Base-by-base conservation (phyloP, 2,329 filamentous ascomycete species). In the Hymenoscyphus infarciens region DNA sequence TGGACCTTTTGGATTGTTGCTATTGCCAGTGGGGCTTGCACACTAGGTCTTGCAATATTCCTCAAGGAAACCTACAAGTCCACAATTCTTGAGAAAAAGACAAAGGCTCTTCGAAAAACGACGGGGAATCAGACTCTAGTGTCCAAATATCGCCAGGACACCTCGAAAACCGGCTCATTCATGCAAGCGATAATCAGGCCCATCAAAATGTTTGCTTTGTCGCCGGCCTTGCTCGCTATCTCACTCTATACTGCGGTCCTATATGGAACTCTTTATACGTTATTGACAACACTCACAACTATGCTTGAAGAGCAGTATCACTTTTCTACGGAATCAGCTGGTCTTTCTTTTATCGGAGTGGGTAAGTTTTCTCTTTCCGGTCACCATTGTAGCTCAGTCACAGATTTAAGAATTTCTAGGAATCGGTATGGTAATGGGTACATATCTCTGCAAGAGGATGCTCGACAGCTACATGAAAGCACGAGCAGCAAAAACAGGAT, bases 1-100 rank as follows among this genome's bases (percentile, higher is more conserved):
- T 64, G 62, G 59, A 33, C 54, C 15, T 64, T 64, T 54, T 22
- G 52, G n/a, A 54, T 54, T 13, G 25, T 27, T 22, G 25, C n/a
- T 15, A 54, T 54, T 22, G n/a, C 25, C 13, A 22, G 11, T 22
- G 52, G 52, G 5, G 22, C 25, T 22, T 54, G n/a, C 25, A 13
- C 52, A 13, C 3, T 54, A 22, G 52, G n/a, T 13, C 25, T 54
- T 54, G 52, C 22, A 19, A 22, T 27, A 22, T 27, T 54, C 16
- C 25, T 22, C 25, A 16, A 22, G 16, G 52, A 54, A 27, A 54
- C 52, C n/a, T 54, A 54, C 25, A 27, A 54, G 13, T 16, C 3
- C n/a, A 54, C 52, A 16, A 54, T 54, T 19, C 16, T 54, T 27
- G n/a, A 27, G 22, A 16, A 15, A 6, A 54, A 54, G 25, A 13